phyloP scores from a whole-genome alignment of 2,329 filamentous ascomycete species.

The Neofusicoccum cordaticola region DNA sequence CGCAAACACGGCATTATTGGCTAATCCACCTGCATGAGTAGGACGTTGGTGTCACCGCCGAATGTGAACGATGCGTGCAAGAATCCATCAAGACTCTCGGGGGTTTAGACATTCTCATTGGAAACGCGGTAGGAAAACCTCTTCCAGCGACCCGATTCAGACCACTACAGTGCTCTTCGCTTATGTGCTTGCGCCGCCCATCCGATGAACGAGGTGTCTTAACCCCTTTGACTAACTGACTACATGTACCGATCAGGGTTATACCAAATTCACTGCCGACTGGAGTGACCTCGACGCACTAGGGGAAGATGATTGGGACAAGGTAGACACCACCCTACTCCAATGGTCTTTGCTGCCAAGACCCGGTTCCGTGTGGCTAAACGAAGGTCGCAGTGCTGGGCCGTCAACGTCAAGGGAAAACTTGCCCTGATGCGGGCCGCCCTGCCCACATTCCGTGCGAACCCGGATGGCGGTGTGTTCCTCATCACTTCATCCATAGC shows the following conservation, averaged over 20 bases:
- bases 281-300: slow-evolving; percentile 59
- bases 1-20: too few species aligned
- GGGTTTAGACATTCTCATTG: slow-evolving; percentile 72
- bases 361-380: slow-evolving; percentile 7
- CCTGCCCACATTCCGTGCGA: slow-evolving; percentile 57
- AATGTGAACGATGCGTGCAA: slow-evolving; percentile 59
- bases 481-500: slow-evolving; percentile 64
- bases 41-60: slow-evolving; percentile 60
- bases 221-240: neutral
- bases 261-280: slow-evolving; percentile 56
- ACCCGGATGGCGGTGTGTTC: slow-evolving; percentile 62
- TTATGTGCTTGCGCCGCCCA: too few species aligned
- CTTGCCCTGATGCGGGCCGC: slow-evolving; percentile 55
- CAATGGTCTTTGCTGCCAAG: neutral
- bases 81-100: slow-evolving; percentile 61
- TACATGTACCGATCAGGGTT: slow-evolving; percentile 46
- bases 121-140: slow-evolving; percentile 61
- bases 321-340: slow-evolving; percentile 36
- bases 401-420: slow-evolving; percentile 57
- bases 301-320: slow-evolving; percentile 62
- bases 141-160: neutral
- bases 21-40: slow-evolving; percentile 24
- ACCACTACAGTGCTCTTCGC: too few species aligned
- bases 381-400: slow-evolving; percentile 50
- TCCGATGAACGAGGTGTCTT: too few species aligned